Percentiles rank a stretch among this genome's conserved stretches.
Evolutionary conservation across 257 asterid species (phyloP).

Genomic region (Rubia yunnanensis): DNA sequence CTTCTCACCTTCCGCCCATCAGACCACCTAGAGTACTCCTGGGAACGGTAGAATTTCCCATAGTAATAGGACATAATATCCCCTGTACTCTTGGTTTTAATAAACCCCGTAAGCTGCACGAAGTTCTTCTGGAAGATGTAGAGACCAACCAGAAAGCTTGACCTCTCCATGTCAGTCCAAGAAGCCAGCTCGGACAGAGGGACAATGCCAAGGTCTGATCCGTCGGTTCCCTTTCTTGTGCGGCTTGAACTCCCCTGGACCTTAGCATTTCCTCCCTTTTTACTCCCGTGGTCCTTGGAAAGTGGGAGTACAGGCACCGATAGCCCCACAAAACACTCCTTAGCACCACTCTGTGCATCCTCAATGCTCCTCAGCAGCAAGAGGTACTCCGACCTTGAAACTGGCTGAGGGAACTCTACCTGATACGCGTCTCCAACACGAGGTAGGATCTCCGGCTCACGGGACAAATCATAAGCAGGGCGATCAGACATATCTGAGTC

Average conservation of each 20-base stretch:
- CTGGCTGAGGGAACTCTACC: slow-evolving; percentile 38
- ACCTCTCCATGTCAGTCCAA: slow-evolving; percentile 53
- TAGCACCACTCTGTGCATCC: slow-evolving; percentile 10
- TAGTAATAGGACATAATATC: slow-evolving; percentile 48
- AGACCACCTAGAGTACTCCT: slow-evolving; percentile 53
- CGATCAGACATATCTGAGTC: slow-evolving; percentile 23
- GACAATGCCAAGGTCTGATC: slow-evolving; percentile 24
- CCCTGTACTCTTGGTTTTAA: slow-evolving; percentile 42
- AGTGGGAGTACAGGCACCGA: slow-evolving; percentile 32
- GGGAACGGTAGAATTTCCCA: slow-evolving; percentile 47
- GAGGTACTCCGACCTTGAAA: slow-evolving; percentile 10
- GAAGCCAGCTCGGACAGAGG: slow-evolving; percentile 32
- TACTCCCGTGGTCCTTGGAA: slow-evolving; percentile 12
- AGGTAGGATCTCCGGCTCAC: slow-evolving; percentile 41
- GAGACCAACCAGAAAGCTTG: slow-evolving; percentile 45
- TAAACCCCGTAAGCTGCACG: slow-evolving; percentile 37
- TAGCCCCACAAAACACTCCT: slow-evolving; percentile 25
- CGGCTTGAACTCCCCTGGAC: slow-evolving; percentile 9
- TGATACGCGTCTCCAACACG: slow-evolving; percentile 60
- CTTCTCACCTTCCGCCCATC: slow-evolving; percentile 42
- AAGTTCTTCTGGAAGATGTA: slow-evolving; percentile 60
- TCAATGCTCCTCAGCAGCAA: slow-evolving; percentile 8
- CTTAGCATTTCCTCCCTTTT: slow-evolving; percentile 9
- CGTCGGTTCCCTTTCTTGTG: slow-evolving; percentile 9
- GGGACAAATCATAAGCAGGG: slow-evolving; percentile 19